Percentiles rank a stretch among this genome's conserved stretches.
Evolutionary conservation across 768 basidiomycete species (phyloP).

Genomic region (Tubosaeta sp.): DNA sequence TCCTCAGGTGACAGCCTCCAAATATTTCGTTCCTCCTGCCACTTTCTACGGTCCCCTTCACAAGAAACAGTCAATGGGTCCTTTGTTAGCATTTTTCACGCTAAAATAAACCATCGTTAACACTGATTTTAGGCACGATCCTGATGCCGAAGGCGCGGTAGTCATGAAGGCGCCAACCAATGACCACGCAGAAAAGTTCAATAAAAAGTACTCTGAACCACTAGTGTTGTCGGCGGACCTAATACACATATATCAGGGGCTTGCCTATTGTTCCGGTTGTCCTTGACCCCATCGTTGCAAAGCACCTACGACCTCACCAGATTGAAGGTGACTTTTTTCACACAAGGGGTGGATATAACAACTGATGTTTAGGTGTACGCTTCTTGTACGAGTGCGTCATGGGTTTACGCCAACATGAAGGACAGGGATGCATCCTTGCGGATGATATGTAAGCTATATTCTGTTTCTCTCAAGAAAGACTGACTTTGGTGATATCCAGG

Average conservation of each 20-base stretch:
- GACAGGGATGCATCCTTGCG: slow-evolving; percentile 91
- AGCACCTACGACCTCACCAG: slow-evolving; percentile 83
- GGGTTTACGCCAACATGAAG: slow-evolving; percentile 88
- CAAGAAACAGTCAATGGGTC: slow-evolving; percentile 25
- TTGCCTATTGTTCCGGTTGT: slow-evolving; percentile 75
- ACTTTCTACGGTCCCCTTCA: slow-evolving; percentile 57
- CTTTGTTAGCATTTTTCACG: slow-evolving; percentile 13
- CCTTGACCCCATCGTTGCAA: slow-evolving; percentile 78
- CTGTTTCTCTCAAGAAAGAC: slow-evolving; percentile 1
- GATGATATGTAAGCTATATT: slow-evolving; percentile 78
- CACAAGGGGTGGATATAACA: background rate
- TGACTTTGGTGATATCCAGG: slow-evolving; percentile 42
- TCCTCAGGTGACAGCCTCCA: slow-evolving; percentile 9
- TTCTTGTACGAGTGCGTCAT: slow-evolving; percentile 97
- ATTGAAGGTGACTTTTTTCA: slow-evolving; percentile 57
- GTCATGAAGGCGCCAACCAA: slow-evolving; percentile 80
- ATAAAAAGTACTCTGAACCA: slow-evolving; percentile 53
- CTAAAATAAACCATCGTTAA: background rate
- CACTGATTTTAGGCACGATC: slow-evolving; percentile 58
- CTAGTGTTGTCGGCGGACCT: slow-evolving; percentile 1
- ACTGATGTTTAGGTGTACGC: slow-evolving; percentile 52
- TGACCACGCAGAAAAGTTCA: slow-evolving; percentile 61
- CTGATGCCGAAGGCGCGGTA: slow-evolving; percentile 68
- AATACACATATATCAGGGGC: slow-evolving; percentile 39
- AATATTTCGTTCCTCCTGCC: slow-evolving; percentile 46